These are phyloP conservation scores for Penicillium sp. DNA, from an alignment of 2,329 filamentous ascomycete genomes.

Conservation along the genomic window DNA sequence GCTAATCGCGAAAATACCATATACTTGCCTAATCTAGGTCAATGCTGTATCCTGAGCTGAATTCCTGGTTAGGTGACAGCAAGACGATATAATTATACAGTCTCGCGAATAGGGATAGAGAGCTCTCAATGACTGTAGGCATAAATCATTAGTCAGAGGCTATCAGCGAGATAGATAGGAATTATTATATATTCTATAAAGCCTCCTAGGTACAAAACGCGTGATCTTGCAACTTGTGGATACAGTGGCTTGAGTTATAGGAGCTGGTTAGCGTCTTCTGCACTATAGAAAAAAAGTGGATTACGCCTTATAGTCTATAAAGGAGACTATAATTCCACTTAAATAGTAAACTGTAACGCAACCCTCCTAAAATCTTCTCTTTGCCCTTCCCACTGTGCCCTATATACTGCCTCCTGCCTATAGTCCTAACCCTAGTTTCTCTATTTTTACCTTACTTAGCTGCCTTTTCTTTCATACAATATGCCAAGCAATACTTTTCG, in stretches of 20 bases:
- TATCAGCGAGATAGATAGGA: not conserved
- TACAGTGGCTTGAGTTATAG: not conserved
- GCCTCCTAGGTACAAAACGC: not conserved
- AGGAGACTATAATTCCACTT: not conserved
- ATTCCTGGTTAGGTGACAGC: not conserved
- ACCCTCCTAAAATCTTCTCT: not conserved
- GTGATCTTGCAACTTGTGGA: not conserved
- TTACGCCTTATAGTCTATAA: not conserved
- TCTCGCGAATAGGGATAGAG: not conserved
- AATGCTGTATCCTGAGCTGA: not conserved
- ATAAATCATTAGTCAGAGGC: not conserved
- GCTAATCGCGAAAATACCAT: slow-evolving; percentile 11
- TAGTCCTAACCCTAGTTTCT: not conserved
- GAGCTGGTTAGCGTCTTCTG: not conserved
- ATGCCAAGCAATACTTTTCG: slow-evolving; percentile 13
- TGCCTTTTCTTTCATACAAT: slow-evolving; percentile 1
- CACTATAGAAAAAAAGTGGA: not conserved
- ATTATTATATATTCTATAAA: not conserved
- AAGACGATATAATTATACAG: not conserved
- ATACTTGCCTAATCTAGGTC: not conserved
- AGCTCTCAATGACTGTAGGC: not conserved
- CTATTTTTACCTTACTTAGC: not conserved
- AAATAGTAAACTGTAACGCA: not conserved
- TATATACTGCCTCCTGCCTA: not conserved
- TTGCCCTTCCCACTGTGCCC: not conserved